These are phyloP conservation scores for Ophiostoma perfectum DNA, from an alignment of 2,329 filamentous ascomycete genomes.

Conservation along the genomic window DNA sequence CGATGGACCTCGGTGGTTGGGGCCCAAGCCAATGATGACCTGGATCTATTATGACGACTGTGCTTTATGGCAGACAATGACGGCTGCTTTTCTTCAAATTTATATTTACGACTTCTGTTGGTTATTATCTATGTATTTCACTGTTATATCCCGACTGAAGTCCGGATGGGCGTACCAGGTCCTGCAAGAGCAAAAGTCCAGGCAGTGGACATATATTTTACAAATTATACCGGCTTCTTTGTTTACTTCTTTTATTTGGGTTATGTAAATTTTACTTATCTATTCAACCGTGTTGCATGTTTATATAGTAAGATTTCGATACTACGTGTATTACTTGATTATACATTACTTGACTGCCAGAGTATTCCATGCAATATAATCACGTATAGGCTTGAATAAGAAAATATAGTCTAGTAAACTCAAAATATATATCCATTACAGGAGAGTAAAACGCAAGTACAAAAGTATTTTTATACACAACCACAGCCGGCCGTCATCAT, in stretches of 20 bases:
- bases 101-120: not conserved
- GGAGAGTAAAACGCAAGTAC: not conserved
- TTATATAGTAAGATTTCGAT: too few species aligned
- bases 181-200: too few species aligned
- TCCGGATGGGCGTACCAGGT: not conserved
- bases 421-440: not conserved
- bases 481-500: not conserved
- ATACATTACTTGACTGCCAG: too few species aligned
- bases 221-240: too few species aligned
- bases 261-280: too few species aligned
- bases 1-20: conserved; percentile 50
- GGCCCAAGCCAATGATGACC: conserved; percentile 31
- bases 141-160: not conserved
- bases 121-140: not conserved
- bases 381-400: too few species aligned
- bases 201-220: too few species aligned
- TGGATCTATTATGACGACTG: not conserved
- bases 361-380: too few species aligned
- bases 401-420: too few species aligned
- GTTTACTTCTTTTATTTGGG: too few species aligned
- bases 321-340: too few species aligned
- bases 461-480: not conserved
- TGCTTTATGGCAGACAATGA: not conserved
- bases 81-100: not conserved
- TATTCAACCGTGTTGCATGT: too few species aligned